A percentile compares a stretch with the other conserved stretches of the same genome.
These are phyloP conservation scores for Ceratocystiopsis brevicomis DNA, from an alignment of 2,329 filamentous ascomycete species.

Conservation along the genomic window DNA sequence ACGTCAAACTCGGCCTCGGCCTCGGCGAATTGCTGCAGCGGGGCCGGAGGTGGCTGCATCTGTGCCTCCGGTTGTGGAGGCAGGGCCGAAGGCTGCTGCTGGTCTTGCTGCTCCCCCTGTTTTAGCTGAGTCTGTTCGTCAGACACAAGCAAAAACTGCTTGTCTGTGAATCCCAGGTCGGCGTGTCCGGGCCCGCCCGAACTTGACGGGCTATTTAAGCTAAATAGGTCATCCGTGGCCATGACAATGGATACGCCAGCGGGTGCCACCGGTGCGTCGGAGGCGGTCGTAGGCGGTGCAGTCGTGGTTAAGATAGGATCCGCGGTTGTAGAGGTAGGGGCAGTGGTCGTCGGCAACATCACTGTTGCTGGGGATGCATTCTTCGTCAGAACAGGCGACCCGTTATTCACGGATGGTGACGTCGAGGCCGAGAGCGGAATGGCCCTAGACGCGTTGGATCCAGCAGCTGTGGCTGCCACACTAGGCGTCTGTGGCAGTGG, in stretches of 20 bases:
- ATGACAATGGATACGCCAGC: conserved; percentile 3
- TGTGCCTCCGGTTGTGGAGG: not conserved
- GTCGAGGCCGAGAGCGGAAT: conserved; percentile 4
- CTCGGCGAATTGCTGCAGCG: conserved; percentile 10
- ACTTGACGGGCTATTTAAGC: conserved; percentile 3
- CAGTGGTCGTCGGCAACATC: no score
- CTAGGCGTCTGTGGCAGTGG: no score
- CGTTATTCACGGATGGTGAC: conserved; percentile 5
- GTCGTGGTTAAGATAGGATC: not conserved
- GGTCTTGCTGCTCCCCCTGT: conserved; percentile 5
- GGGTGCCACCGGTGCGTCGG: conserved; percentile 7
- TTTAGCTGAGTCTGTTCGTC: conserved; percentile 5
- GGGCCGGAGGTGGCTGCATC: not conserved
- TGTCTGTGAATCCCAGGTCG: conserved; percentile 35
- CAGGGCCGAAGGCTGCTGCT: no score
- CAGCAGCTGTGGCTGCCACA: no score
- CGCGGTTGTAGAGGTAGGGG: not conserved
- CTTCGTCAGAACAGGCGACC: conserved; percentile 10
- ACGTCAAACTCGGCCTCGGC: conserved; percentile 26
- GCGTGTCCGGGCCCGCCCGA: conserved; percentile 11
- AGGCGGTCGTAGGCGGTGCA: conserved; percentile 5
- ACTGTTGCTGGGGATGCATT: not conserved
- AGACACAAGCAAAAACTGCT: conserved; percentile 35
- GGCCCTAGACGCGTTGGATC: not conserved
- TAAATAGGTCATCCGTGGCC: conserved; percentile 6